Evolutionary conservation across 2,329 filamentous ascomycete species (phyloP).

Genomic region (Phyllosticta citrichinensis): DNA sequence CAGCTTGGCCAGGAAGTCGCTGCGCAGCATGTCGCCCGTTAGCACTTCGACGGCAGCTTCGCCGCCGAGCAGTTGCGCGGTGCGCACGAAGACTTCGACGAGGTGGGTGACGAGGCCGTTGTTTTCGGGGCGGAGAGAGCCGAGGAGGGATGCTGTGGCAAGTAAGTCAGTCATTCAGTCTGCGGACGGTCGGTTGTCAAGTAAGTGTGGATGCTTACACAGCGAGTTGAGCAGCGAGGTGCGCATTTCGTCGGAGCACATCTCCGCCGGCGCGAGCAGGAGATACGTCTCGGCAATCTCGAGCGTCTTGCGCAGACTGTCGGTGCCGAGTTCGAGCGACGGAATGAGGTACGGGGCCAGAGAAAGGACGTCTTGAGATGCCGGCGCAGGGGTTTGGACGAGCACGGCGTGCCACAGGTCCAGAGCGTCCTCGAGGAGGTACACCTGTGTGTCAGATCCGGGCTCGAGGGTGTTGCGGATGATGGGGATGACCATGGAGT

Average conservation of each 20-base stretch:
- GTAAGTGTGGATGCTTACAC: background rate
- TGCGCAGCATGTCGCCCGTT: conserved; percentile 46
- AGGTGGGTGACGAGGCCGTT: conserved; percentile 38
- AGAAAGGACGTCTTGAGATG: conserved; percentile 32
- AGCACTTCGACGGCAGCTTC: conserved; percentile 40
- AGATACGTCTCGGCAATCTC: conserved; percentile 42
- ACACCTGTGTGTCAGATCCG: conserved; percentile 51
- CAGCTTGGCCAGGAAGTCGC: conserved; percentile 47
- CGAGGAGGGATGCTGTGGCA: conserved; percentile 32
- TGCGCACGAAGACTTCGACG: conserved; percentile 39
- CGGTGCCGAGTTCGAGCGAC: conserved; percentile 39
- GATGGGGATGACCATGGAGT: conserved; percentile 69
- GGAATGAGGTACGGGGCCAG: conserved; percentile 37
- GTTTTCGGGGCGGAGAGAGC: conserved; percentile 37
- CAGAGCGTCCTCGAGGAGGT: conserved; percentile 83
- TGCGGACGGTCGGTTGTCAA: background rate
- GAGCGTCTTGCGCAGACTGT: conserved; percentile 37
- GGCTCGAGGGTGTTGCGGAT: conserved; percentile 71
- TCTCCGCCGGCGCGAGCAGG: conserved; percentile 36
- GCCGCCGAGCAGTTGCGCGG: conserved; percentile 42
- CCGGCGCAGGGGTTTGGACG: conserved; percentile 42
- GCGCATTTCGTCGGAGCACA: conserved; percentile 35
- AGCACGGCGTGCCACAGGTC: conserved; percentile 80
- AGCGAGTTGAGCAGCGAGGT: conserved; percentile 25
- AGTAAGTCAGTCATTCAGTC: background rate